Evolutionary conservation across 805 yeast genomes (phyloP), one percentile per base, ranked within the genome.

Genomic region (Wickerhamomyces ciferrii): DNA sequence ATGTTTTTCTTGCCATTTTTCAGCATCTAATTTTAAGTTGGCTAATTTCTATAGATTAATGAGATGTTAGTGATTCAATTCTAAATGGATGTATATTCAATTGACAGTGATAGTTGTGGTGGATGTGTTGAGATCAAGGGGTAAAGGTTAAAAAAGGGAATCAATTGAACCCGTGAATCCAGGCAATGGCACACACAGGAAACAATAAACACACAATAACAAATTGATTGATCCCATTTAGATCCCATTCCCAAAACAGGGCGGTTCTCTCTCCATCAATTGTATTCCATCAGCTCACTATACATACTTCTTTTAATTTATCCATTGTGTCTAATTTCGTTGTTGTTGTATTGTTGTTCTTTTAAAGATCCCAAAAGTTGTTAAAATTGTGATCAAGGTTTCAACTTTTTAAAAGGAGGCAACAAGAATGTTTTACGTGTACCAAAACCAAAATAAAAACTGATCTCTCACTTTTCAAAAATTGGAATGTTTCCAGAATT

Each of bases 1-100:
- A 51, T 94, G 84, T 76, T 90, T 88, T 68, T 89, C 97, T 75
- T 92, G 97, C 89, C 99, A 95, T 60, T 84, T 76, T 75, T 94
- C 99, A 56, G 96, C 92, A 67, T 94, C 98, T 61, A 87, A 76
- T 73, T 92, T 91, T 69, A 94, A 82, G 71, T 83, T 83, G 77
- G 75, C 84, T 74, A 90, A 75, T 80, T 89, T 90, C 95, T 87
- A 34, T 34, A 15, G 43, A 8, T 11, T 5, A 10, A 27, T 1
- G 2, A 24, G 4, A 9, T 43, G 55, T 54, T 50, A 56, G 57
- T 50, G 44, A 15, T n/a, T 20, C 39, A 6, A 18, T 13, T 20
- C 25, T 37, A 11, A 7, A n/a, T n/a, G n/a, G n/a, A n/a, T n/a
- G n/a, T n/a, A n/a, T n/a, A n/a, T n/a, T n/a, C n/a, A n/a, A n/a